phyloP scores from a whole-genome alignment of 768 basidiomycete genomes.

The Russula vinacea region DNA sequence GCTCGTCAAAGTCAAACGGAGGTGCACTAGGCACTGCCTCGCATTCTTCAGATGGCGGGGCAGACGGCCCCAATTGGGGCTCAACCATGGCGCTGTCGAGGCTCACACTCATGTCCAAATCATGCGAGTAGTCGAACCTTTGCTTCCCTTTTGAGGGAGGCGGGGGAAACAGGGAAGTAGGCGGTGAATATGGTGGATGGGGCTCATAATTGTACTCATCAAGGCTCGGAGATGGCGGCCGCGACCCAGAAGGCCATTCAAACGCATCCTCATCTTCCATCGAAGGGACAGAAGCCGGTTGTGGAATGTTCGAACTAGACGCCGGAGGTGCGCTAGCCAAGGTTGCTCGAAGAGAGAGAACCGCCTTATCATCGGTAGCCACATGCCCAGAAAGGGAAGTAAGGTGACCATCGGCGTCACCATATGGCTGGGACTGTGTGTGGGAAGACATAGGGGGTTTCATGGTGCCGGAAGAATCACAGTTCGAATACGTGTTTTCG shows the following conservation, averaged over 20 bases:
- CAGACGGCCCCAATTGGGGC: constrained; percentile 20
- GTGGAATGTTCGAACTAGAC: not conserved
- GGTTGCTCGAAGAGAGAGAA: constrained; percentile 36
- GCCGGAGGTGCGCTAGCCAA: constrained; percentile 29
- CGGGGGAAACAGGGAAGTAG: constrained; percentile 19
- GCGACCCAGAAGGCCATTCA: not conserved
- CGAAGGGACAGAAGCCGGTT: constrained; percentile 15
- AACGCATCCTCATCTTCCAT: constrained; percentile 23
- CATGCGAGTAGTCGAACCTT: constrained; percentile 25
- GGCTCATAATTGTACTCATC: constrained; percentile 11
- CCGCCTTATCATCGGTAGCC: constrained; percentile 40
- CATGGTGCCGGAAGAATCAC: constrained; percentile 1
- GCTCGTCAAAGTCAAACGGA: constrained; percentile 13
- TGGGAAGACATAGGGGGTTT: constrained; percentile 13
- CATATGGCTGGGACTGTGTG: not conserved
- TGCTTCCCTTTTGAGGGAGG: constrained; percentile 28
- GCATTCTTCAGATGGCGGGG: constrained; percentile 26
- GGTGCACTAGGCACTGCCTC: constrained; percentile 20
- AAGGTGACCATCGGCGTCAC: not conserved
- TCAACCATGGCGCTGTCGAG: constrained; percentile 17
- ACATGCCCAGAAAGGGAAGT: constrained; percentile 35
- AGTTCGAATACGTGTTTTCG: constrained; percentile 3
- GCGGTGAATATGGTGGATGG: constrained; percentile 26
- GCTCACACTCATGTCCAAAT: constrained; percentile 12
- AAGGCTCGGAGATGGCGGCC: constrained; percentile 4